Evolutionary conservation across 148 eudicot species (phyloP), one percentile per base, ranked within the genome.

Genomic region (Hydrangea macrophylla): DNA sequence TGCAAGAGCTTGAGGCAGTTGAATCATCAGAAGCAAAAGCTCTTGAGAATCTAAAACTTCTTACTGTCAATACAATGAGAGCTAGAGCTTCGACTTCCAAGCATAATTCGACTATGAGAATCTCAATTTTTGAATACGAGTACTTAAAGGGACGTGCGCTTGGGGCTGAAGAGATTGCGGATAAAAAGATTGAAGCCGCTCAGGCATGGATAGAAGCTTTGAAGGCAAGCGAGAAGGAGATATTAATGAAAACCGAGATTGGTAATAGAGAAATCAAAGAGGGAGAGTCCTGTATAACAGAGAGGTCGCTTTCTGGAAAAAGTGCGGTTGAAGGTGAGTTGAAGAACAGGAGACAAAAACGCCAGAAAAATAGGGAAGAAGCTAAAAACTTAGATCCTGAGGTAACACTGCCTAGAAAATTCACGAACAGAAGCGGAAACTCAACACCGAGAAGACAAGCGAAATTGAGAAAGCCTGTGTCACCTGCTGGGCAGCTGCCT

Each of bases 181-280:
- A 89, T 32, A 92, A 84, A 74, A 92, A 92, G 61, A 83, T 89
- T 22, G 89, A 70, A 27, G 97, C 97, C 30, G 97, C 92, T 74
- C 72, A 78, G 60, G 84, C 86, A 12, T 89, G 97, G 92, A 70
- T 77, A 5, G 81, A 81, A 59, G 92, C 97, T 60, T 62, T 92
- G 23, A 82, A 70, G 76, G 86, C 88, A 20, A 87, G 85, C 40
- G 89, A 84, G 72, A 81, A 67, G 60, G 92, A 89, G 71, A 84
- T 79, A 55, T 62, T 69, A 44, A 81, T 87, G 64, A 76, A 78
- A 67, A 72, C 75, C 7, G 89, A 76, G 60, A 22, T 66, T 33
- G 73, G 59, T 44, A 26, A 74, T 22, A 77, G 67, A 54, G 76
- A 82, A 72, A 80, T 53, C 5, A 37, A 62, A 69, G 83, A 83